Base-by-base conservation (phyloP, 2,329 filamentous ascomycete genomes). In the Venturia effusa region DNA sequence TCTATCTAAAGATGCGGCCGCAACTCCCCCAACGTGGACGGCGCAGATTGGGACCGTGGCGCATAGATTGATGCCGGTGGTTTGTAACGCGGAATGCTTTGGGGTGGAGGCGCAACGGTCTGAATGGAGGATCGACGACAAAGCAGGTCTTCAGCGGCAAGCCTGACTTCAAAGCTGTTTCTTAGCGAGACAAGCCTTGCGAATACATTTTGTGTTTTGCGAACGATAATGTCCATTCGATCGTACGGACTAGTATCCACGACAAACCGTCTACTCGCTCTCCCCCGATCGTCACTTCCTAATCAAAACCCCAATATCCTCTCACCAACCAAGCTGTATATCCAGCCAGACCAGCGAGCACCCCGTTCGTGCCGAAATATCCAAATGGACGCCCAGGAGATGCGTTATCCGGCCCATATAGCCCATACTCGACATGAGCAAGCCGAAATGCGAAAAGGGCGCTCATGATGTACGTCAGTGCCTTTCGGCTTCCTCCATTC, bases 61-160 rank as follows among this genome's bases (percentile, higher is more conserved):
- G 40, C 69, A 71, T 41, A 62, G 40, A 32, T 55, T 71, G 27
- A 69, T 67, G 1, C 63, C 70, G 10, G 68, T 71, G n/a, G 59
- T 70, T 4, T 67, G 67, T 43, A 70, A 69, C 59, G 69, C 64
- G 4, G 68, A 70, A 59, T 68, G 69, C 22, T 71, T 69, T 40
- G 63, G 67, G 45, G 69, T 69, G 19, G 39, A 41, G 19, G 19
- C 19, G 39, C 7, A 17, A 41, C 3, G 39, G 19, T 7, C 39
- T 41, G 39, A 17, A 41, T 41, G 13, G n/a, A n/a, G n/a, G n/a
- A n/a, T n/a, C n/a, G n/a, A n/a, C n/a, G n/a, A n/a, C n/a, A n/a
- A n/a, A n/a, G n/a, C n/a, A n/a, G n/a, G n/a, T n/a, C n/a, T n/a
- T n/a, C n/a, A 17, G 39, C 13, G 13, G 11, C 39, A 15, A 41